These are phyloP conservation scores for Petunia secreta DNA, from an alignment of 257 asterid species.

Conservation along the genomic window DNA sequence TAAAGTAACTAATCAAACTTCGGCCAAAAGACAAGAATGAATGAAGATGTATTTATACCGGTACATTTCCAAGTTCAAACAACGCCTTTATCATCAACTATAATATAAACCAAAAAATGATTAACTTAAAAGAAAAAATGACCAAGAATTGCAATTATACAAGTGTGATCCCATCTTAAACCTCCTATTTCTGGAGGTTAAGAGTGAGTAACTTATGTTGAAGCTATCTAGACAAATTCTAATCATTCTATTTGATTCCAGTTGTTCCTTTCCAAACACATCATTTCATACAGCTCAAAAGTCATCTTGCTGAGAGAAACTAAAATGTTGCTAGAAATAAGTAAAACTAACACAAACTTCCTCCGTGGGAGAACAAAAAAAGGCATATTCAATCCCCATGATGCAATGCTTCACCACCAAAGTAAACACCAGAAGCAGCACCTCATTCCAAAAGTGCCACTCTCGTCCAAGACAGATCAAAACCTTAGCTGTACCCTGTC, in stretches of 20 bases:
- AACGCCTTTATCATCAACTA: background rate
- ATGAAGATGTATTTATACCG: background rate
- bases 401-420: constrained; percentile 12
- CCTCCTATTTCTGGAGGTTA: constrained; percentile 12
- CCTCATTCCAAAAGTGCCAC: constrained; percentile 21
- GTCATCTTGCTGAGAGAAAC: constrained; percentile 20
- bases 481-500: background rate
- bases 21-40: constrained; percentile 8
- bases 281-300: constrained; percentile 25
- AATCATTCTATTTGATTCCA: constrained; percentile 11
- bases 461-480: constrained; percentile 12
- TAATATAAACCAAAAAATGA: constrained; percentile 13
- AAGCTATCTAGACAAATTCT: constrained; percentile 19
- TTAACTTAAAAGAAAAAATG: background rate
- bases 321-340: constrained; percentile 23
- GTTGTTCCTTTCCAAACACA: constrained; percentile 14
- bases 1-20: constrained; percentile 25
- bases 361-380: background rate
- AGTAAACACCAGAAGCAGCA: background rate
- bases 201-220: constrained; percentile 14
- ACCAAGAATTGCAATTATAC: constrained; percentile 28
- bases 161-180: constrained; percentile 20
- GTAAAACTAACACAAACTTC: constrained; percentile 22
- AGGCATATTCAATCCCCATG: background rate
- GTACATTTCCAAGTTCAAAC: constrained; percentile 15